These are phyloP conservation scores for Phytopythium helicoides DNA, from an alignment of 352 stramenopile species.

Conservation along the genomic window DNA sequence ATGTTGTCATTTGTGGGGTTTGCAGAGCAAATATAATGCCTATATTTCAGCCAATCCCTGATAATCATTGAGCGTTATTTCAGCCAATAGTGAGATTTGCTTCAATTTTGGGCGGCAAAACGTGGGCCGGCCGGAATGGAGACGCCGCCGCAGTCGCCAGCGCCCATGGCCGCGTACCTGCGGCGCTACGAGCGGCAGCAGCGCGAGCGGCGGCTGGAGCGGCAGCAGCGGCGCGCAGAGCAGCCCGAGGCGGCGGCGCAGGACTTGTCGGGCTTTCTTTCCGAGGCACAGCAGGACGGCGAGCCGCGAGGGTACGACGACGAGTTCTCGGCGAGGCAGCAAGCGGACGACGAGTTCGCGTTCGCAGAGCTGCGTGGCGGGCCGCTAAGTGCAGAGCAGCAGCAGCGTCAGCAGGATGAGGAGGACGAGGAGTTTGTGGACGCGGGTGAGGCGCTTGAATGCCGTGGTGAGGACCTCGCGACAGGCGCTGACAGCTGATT, in stretches of 20 bases:
- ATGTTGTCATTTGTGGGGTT: too few species aligned
- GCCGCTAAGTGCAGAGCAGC: slow-evolving; percentile 1
- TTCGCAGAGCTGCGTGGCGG: slow-evolving; percentile 16
- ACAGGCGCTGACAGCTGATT: slow-evolving; percentile 1
- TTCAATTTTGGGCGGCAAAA: too few species aligned
- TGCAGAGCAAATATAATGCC: not conserved
- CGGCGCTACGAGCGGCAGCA: slow-evolving; percentile 53
- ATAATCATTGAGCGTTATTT: too few species aligned
- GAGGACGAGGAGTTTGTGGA: slow-evolving; percentile 68
- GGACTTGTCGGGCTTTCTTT: slow-evolving; percentile 27
- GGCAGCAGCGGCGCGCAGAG: slow-evolving; percentile 11
- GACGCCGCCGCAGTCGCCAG: slow-evolving; percentile 15
- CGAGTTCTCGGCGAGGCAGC: not conserved
- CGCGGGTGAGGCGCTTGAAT: slow-evolving; percentile 33
- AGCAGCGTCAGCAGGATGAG: slow-evolving; percentile 15
- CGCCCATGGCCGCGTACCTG: slow-evolving; percentile 42
- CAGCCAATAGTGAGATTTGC: too few species aligned
- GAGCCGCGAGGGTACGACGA: not conserved
- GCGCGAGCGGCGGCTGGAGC: slow-evolving; percentile 26
- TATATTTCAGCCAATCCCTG: too few species aligned
- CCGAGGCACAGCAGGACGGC: slow-evolving; percentile 9
- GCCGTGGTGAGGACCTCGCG: not conserved
- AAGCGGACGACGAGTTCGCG: slow-evolving; percentile 21
- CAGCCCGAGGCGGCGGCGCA: slow-evolving; percentile 18
- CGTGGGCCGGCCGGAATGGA: slow-evolving; percentile 16